These are phyloP conservation scores for Teratosphaeria zuluensis DNA, from an alignment of 2,329 filamentous ascomycete genomes.

Conservation along the genomic window DNA sequence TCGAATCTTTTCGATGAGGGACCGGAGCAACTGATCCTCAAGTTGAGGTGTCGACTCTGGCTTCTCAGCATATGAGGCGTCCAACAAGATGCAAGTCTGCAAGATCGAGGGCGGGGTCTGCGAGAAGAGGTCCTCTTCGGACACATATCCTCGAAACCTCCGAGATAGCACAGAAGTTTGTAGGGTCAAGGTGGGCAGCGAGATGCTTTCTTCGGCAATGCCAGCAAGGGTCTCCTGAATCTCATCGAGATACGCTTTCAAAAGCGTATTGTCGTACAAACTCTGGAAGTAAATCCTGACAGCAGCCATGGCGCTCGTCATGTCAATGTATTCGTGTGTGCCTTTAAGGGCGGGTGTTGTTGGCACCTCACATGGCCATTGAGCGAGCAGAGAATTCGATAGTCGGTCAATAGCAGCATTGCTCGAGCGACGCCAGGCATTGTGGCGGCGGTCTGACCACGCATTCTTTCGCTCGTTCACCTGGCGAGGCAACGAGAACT, in stretches of 20 bases:
- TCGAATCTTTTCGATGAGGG: neutral
- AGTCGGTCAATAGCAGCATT: neutral
- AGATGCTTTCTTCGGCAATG: neutral
- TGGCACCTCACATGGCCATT: conserved; percentile 10
- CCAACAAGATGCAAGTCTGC: neutral
- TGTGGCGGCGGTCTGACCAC: neutral
- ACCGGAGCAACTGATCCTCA: neutral
- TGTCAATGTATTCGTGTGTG: conserved; percentile 8
- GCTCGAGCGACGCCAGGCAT: conserved; percentile 1
- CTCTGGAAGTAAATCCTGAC: conserved; percentile 6
- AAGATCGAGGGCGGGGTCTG: neutral
- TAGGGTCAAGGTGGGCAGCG: neutral
- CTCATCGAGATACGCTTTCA: conserved; percentile 6
- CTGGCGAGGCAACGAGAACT: neutral
- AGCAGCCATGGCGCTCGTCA: conserved; percentile 4
- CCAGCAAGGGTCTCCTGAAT: conserved; percentile 1
- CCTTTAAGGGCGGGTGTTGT: neutral
- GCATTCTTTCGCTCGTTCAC: neutral
- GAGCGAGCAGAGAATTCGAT: neutral
- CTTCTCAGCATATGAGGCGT: neutral
- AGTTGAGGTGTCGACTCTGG: neutral
- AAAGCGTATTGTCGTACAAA: conserved; percentile 11
- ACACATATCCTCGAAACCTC: neutral
- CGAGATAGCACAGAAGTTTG: neutral
- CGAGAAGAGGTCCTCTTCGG: neutral